These are phyloP conservation scores for Cajanus cajan DNA, from an alignment of 306 rosid genomes.

Conservation along the genomic window DNA sequence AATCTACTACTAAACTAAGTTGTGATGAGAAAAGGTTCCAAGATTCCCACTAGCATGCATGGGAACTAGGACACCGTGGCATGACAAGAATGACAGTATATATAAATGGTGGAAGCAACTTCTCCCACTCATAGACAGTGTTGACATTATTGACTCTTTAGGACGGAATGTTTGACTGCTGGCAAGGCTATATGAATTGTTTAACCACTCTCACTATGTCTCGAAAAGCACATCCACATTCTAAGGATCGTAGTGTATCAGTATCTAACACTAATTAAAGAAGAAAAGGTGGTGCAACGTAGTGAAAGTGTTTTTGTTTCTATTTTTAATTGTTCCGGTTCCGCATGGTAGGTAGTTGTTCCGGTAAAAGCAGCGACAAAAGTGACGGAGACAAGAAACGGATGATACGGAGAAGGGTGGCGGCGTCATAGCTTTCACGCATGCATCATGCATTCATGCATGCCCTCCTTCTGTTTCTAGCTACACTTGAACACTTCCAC, in stretches of 20 bases:
- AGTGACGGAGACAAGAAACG: conserved; percentile 54
- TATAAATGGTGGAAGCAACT: not conserved
- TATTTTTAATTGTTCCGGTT: not conserved
- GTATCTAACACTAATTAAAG: too few relatives aligned
- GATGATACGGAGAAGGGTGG: conserved; percentile 31
- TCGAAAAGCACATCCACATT: conserved; percentile 26
- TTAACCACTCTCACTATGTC: not conserved
- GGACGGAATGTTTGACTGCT: conserved; percentile 34
- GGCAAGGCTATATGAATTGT: not conserved
- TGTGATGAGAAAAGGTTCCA: not conserved
- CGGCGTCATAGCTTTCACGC: conserved; percentile 36
- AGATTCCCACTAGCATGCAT: not conserved
- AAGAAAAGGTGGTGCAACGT: not conserved
- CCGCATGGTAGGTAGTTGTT: conserved; percentile 38
- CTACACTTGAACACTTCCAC: too few relatives aligned
- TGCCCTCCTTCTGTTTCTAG: too few relatives aligned
- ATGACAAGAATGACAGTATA: not conserved
- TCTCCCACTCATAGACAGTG: not conserved
- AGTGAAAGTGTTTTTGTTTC: too few relatives aligned
- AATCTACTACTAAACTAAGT: too few relatives aligned
- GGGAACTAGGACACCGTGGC: too few relatives aligned
- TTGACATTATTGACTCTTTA: not conserved
- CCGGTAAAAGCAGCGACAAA: conserved; percentile 43
- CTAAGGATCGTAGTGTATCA: conserved; percentile 5
- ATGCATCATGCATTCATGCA: not conserved